phyloP scores from a whole-genome alignment of 2,329 filamentous ascomycete species.

The Arthrobotrys musiformis region DNA sequence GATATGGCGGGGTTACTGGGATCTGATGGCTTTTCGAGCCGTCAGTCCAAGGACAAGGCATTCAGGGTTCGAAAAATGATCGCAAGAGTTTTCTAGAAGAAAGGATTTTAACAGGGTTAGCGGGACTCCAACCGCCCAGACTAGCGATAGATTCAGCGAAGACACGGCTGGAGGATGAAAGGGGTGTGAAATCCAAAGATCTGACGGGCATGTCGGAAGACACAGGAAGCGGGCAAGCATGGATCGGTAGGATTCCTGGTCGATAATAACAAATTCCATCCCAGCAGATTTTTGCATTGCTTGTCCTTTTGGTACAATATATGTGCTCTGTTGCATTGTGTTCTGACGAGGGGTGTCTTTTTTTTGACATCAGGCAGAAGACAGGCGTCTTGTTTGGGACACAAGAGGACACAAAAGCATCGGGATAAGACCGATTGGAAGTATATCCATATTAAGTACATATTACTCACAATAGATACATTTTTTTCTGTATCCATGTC shows the following conservation, averaged over 20 bases:
- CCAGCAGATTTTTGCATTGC: slow-evolving; percentile 17
- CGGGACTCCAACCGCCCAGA: slow-evolving; percentile 29
- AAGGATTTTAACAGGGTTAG: slow-evolving; percentile 18
- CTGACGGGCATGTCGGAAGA: slow-evolving; percentile 12
- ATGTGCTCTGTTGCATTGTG: neutral
- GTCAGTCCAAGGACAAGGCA: slow-evolving; percentile 26
- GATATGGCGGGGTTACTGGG: slow-evolving; percentile 20
- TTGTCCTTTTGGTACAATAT: neutral
- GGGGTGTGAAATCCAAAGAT: slow-evolving; percentile 12
- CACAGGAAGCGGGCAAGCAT: slow-evolving; percentile 22
- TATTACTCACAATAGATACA: too few species aligned
- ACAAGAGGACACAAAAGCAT: slow-evolving; percentile 3
- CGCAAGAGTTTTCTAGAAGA: slow-evolving; percentile 30
- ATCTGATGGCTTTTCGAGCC: slow-evolving; percentile 32
- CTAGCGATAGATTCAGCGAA: slow-evolving; percentile 27
- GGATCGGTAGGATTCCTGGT: slow-evolving; percentile 28
- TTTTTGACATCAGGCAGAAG: slow-evolving; percentile 21
- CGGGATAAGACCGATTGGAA: slow-evolving; percentile 16
- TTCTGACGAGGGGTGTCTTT: slow-evolving; percentile 17
- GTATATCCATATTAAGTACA: neutral
- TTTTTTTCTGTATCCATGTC: slow-evolving; percentile 15
- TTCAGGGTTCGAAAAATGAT: slow-evolving; percentile 3
- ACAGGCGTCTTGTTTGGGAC: neutral
- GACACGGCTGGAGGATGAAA: slow-evolving; percentile 14
- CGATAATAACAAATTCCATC: slow-evolving; percentile 46